Evolutionary conservation across 805 yeast genomes (phyloP), one percentile per base, ranked within the genome.

Genomic region (Brettanomyces anomalus): DNA sequence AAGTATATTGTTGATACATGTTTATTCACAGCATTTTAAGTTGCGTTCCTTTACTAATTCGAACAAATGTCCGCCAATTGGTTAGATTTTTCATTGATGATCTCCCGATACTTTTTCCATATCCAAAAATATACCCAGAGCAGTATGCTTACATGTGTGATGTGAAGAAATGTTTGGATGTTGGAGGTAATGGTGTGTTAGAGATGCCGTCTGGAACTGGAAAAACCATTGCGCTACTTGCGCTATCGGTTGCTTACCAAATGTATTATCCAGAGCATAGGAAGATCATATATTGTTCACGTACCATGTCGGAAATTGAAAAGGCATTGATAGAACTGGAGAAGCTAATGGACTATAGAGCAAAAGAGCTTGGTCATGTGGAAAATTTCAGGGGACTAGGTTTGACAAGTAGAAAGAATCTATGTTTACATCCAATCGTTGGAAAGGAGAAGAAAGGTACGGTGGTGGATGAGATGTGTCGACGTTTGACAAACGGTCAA

Each of bases 201-300:
- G 99, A 93, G 66, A 93, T 93, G 99, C 99, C 99, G 52, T 93
- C 99, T 5, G 99, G 99, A 4, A 93, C 99, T 3, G 99, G 99
- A 36, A 93, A 93, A 61, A 93, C 99, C 33, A 85, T 93, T 3
- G 88, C 97, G 0, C 70, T 93, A 58, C 68, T 93, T 26, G 87
- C 97, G 0, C 65, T 93, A 37, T 87, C 97, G 0, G 87, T 93
- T 37, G 96, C 98, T 13, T 93, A 93, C 62, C 99, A 93, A 61
- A 79, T 86, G 85, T 69, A 64, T 57, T 89, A 90, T 60, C 95
- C 96, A 8, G 97, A 90, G 56, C 96, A 87, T 57, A 67, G 96
- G 15, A 93, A 90, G 70, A 80, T 93, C 51, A 86, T 93, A 5
- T 93, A 93, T 64, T 93, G 99, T 63, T 93, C 98, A 4, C 97